Percentiles rank a stretch among this genome's conserved stretches.
Conservation (phyloP, 352 stramenopile species). For the Phytophthora agathidicida region DNA sequence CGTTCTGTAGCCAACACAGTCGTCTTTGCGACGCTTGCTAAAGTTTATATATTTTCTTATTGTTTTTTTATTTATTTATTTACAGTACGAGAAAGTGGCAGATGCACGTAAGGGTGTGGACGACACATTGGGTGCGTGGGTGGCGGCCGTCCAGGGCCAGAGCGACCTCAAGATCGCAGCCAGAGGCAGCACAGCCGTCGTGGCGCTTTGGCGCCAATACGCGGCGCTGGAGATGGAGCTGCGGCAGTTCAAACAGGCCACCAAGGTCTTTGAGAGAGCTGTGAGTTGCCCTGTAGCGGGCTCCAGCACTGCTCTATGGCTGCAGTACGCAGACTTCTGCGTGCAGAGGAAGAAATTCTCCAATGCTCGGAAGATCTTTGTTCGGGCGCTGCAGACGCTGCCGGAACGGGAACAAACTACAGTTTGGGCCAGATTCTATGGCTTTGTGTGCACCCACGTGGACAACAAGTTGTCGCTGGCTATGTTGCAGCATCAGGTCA, state of each 20-base stretch:
- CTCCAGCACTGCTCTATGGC: constrained; percentile 45
- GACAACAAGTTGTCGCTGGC: constrained; percentile 58
- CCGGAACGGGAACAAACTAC: constrained; percentile 41
- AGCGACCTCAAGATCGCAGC: constrained; percentile 11
- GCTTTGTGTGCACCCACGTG: constrained; percentile 67
- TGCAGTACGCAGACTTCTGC: constrained; percentile 78
- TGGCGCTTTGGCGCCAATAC: constrained; percentile 62
- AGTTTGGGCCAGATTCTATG: constrained; percentile 65
- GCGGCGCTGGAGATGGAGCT: constrained; percentile 80
- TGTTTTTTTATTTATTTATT: constrained; percentile 3
- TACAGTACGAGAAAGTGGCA: constrained; percentile 72
- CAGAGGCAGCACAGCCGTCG: constrained; percentile 34
- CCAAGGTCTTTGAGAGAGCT: constrained; percentile 76
- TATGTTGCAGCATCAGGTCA: constrained; percentile 65
- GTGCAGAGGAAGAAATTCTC: constrained; percentile 76
- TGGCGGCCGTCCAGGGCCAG: constrained; percentile 19
- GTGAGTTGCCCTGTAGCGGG: constrained; percentile 56
- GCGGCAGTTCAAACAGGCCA: constrained; percentile 86
- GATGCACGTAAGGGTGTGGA: constrained; percentile 64
- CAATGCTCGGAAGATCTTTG: constrained; percentile 79
- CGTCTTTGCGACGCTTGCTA: no score
- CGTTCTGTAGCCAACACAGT: constrained; percentile 10
- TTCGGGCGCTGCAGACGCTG: constrained; percentile 57
- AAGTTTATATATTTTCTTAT: constrained; percentile 5
- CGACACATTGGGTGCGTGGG: constrained; percentile 52